phyloP scores from a whole-genome alignment of 164 flowering plant genomes.

The Kingdonia uniflora region DNA sequence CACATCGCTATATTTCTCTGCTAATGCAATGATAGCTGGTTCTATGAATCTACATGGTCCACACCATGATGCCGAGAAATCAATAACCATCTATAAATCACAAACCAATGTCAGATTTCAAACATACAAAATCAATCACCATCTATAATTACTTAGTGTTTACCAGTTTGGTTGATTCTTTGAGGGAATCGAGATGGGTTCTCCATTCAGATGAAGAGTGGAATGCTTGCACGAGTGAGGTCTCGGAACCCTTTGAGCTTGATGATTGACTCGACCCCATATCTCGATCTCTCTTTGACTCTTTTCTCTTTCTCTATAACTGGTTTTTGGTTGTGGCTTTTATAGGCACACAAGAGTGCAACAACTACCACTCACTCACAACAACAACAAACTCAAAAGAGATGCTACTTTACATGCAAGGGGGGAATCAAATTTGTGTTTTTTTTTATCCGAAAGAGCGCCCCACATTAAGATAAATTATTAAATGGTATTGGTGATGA shows the following conservation, averaged over 20 bases:
- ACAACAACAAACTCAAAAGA: too few species aligned
- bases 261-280: constrained; percentile 5
- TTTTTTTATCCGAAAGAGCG: too few species aligned
- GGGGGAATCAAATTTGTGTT: too few species aligned
- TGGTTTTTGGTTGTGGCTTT: too few species aligned
- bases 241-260: background rate
- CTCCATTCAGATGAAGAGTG: constrained; percentile 9
- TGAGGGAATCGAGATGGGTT: constrained; percentile 7
- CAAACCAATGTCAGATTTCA: background rate
- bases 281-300: too few species aligned
- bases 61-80: constrained; percentile 82
- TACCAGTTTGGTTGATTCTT: constrained; percentile 6
- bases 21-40: constrained; percentile 40
- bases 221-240: constrained; percentile 6
- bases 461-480: too few species aligned
- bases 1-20: constrained; percentile 46
- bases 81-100: constrained; percentile 39
- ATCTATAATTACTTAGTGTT: background rate
- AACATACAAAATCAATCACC: background rate
- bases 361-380: too few species aligned
- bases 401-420: too few species aligned
- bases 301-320: too few species aligned
- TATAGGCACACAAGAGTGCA: too few species aligned
- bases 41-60: constrained; percentile 74
- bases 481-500: too few species aligned